Percentiles rank a stretch among this genome's conserved stretches.
phyloP scores from a whole-genome alignment of 768 basidiomycete species.

The Hygrocybe coccinea region DNA sequence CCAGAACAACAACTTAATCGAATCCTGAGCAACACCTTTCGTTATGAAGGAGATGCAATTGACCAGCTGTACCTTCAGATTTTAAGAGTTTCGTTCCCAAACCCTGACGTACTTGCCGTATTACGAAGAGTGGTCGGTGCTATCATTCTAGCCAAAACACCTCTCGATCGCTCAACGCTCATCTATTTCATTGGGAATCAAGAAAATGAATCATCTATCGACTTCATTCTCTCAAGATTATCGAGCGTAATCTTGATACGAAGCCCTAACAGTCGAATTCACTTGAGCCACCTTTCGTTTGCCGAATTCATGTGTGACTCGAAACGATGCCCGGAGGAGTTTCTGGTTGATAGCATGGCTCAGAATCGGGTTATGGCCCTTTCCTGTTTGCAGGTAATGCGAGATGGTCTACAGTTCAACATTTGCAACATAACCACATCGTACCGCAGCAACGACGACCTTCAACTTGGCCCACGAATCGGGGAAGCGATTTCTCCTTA shows the following conservation, averaged over 20 bases:
- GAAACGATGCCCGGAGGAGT: background rate
- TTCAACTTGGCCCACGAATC: slow-evolving; percentile 19
- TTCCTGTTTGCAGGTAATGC: slow-evolving; percentile 22
- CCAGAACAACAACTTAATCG: background rate
- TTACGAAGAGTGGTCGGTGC: no score
- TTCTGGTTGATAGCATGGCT: background rate
- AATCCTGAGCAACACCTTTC: background rate
- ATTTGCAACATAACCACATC: slow-evolving; percentile 37
- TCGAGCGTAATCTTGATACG: background rate
- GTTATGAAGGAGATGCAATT: background rate
- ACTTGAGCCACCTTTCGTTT: background rate
- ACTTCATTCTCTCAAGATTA: background rate
- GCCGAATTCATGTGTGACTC: background rate
- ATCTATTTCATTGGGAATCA: background rate
- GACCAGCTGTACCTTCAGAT: background rate
- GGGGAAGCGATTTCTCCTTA: slow-evolving; percentile 22
- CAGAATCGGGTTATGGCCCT: background rate
- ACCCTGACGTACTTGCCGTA: no score
- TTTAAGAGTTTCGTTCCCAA: background rate
- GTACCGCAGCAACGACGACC: slow-evolving; percentile 25
- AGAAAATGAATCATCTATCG: background rate
- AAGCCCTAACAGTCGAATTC: background rate
- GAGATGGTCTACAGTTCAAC: slow-evolving; percentile 32
- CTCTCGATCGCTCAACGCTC: background rate
- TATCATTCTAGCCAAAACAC: background rate